These are phyloP conservation scores for Acorus calamus DNA, from an alignment of 106 monocot genomes.

Conservation along the genomic window DNA sequence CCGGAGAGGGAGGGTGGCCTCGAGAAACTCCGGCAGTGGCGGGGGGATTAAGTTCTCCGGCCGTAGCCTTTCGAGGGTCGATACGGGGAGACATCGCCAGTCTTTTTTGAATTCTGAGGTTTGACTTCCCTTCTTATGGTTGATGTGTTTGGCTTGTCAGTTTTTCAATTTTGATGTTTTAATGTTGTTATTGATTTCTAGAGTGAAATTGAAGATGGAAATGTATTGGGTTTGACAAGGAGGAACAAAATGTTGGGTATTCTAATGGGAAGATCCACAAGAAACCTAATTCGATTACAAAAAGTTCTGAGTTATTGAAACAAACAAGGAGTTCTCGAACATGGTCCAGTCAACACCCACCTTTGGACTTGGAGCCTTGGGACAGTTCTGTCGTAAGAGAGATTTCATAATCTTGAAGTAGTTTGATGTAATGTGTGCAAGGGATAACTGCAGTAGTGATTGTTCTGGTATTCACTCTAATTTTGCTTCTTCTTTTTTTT, in stretches of 20 bases:
- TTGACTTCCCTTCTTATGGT: background rate
- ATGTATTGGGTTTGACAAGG: conserved; percentile 6
- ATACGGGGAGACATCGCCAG: background rate
- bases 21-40: background rate
- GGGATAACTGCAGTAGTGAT: background rate
- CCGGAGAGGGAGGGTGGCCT: conserved; percentile 15
- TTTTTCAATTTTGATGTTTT: background rate
- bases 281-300: background rate
- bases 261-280: background rate
- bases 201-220: conserved; percentile 17
- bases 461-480: too few relatives aligned
- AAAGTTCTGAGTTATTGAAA: background rate
- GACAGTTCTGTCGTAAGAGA: conserved; percentile 22
- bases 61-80: conserved; percentile 9
- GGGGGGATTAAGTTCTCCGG: too few relatives aligned
- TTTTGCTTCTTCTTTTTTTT: too few relatives aligned
- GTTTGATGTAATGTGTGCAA: background rate
- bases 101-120: conserved; percentile 21
- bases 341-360: conserved; percentile 13
- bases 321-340: conserved; percentile 14
- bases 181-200: background rate
- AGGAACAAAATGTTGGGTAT: conserved; percentile 4
- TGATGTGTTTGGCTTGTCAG: background rate
- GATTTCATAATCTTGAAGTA: background rate
- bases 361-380: conserved; percentile 4